A percentile compares a stretch with the other conserved stretches of the same genome.
Conservation (phyloP, 2,329 filamentous ascomycete species). For the Aureobasidium sp. region DNA sequence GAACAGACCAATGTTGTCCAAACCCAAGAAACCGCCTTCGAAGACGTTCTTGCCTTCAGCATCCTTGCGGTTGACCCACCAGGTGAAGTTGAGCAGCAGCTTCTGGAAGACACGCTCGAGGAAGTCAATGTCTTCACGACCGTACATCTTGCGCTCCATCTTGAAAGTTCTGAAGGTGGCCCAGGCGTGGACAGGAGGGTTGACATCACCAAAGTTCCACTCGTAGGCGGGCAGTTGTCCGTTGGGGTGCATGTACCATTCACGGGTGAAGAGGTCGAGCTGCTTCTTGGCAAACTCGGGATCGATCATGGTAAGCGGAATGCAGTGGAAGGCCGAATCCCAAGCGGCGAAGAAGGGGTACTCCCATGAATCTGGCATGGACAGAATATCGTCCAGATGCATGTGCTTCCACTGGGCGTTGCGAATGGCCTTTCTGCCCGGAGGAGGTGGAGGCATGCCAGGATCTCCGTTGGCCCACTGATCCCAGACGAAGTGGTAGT, state of each 20-base stretch:
- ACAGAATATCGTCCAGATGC: constrained; percentile 88
- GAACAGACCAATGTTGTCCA: constrained; percentile 97
- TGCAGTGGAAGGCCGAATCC: constrained; percentile 96
- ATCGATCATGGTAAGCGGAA: constrained; percentile 92
- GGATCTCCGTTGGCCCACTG: constrained; percentile 97
- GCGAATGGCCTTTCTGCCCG: constrained; percentile 69
- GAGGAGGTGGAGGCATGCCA: constrained; percentile 75
- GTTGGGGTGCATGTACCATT: constrained; percentile 99
- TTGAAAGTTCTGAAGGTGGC: constrained; percentile 94
- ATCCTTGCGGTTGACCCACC: constrained; percentile 99
- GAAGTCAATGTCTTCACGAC: constrained; percentile 89
- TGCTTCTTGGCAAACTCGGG: constrained; percentile 98
- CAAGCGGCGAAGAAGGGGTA: constrained; percentile 97
- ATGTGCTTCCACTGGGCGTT: constrained; percentile 93
- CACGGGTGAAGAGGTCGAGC: constrained; percentile 86
- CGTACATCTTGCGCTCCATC: constrained; percentile 96
- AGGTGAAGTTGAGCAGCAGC: constrained; percentile 90
- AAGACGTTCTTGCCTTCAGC: constrained; percentile 93
- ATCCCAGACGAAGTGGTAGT: constrained; percentile 95
- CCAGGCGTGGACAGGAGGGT: constrained; percentile 95
- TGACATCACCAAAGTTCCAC: constrained; percentile 97
- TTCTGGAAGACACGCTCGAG: constrained; percentile 96
- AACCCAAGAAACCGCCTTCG: constrained; percentile 87
- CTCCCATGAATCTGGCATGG: constrained; percentile 98
- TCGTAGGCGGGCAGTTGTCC: constrained; percentile 89